These are phyloP conservation scores for Thecaphora thlaspeos DNA, from an alignment of 1,284 basidiomycete species.

Conservation along the genomic window DNA sequence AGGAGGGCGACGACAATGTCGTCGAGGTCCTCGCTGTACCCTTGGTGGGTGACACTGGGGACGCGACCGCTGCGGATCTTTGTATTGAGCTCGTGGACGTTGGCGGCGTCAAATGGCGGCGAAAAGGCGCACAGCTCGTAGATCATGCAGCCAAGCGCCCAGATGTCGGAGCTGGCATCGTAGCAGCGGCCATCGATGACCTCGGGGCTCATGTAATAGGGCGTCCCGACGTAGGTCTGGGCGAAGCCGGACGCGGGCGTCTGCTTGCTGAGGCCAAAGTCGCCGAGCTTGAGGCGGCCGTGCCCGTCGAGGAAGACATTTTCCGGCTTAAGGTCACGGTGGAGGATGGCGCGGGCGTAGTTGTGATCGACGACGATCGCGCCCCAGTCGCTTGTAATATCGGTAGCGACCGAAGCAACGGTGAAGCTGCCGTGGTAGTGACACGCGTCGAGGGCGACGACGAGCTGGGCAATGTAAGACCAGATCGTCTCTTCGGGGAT, in stretches of 20 bases:
- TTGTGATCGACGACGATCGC: too few species aligned
- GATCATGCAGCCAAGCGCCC: constrained; percentile 42
- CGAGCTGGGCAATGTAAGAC: constrained; percentile 90
- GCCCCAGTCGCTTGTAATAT: too few species aligned
- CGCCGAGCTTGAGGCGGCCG: constrained; percentile 25
- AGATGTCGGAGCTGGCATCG: constrained; percentile 44
- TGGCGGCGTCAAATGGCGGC: constrained; percentile 56
- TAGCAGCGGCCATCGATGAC: constrained; percentile 59
- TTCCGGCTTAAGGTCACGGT: constrained; percentile 46
- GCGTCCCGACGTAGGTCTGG: constrained; percentile 39
- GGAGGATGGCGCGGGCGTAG: constrained; percentile 23
- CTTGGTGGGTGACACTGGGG: too few species aligned
- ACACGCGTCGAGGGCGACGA: constrained; percentile 85
- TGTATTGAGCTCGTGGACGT: constrained; percentile 87
- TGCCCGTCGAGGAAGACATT: constrained; percentile 44
- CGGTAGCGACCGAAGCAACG: too few species aligned
- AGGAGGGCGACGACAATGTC: too few species aligned
- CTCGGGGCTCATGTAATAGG: constrained; percentile 53
- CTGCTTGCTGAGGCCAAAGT: constrained; percentile 60
- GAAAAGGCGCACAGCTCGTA: constrained; percentile 47
- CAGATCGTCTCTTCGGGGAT: constrained; percentile 88
- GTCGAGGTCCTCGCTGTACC: too few species aligned
- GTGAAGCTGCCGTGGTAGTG: constrained; percentile 61
- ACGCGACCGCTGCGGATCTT: constrained; percentile 59
- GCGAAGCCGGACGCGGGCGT: constrained; percentile 59